Evolutionary conservation across 768 basidiomycete genomes (phyloP).

Genomic region (Lentinula detonsa): DNA sequence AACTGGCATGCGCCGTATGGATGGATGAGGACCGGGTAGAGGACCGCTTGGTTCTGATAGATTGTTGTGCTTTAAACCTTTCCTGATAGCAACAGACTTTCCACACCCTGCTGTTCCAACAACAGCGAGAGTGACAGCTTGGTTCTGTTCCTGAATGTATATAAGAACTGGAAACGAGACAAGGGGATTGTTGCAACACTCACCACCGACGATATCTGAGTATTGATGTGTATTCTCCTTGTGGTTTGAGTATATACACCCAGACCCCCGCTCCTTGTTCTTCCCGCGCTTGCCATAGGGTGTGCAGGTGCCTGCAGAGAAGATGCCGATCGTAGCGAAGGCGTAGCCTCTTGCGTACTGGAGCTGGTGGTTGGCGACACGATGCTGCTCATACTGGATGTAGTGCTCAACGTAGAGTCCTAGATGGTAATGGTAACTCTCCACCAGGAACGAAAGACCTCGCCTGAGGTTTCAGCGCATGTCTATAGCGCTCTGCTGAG

Average conservation of each 20-base stretch:
- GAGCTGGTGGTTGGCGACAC: slow-evolving; percentile 28
- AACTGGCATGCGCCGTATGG: slow-evolving; percentile 31
- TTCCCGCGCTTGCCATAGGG: slow-evolving; percentile 29
- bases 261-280: slow-evolving; percentile 58
- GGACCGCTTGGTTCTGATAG: slow-evolving; percentile 38
- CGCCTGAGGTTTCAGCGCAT: slow-evolving; percentile 40
- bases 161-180: neutral
- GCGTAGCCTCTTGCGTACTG: slow-evolving; percentile 30
- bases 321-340: slow-evolving; percentile 29
- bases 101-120: slow-evolving; percentile 77
- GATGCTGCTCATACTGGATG: slow-evolving; percentile 32
- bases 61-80: slow-evolving; percentile 62
- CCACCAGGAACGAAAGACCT: slow-evolving; percentile 44
- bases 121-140: slow-evolving; percentile 63
- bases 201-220: slow-evolving; percentile 24
- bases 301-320: slow-evolving; percentile 29
- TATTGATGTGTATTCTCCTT: slow-evolving; percentile 30
- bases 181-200: neutral
- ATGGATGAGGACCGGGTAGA: slow-evolving; percentile 22
- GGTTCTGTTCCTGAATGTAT: slow-evolving; percentile 12
- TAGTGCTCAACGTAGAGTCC: slow-evolving; percentile 34
- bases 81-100: slow-evolving; percentile 76
- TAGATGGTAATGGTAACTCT: slow-evolving; percentile 57
- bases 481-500: slow-evolving; percentile 36
- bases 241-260: slow-evolving; percentile 35